These are phyloP conservation scores for Sporothrix protearum DNA, from an alignment of 2,329 filamentous ascomycete species.

Conservation along the genomic window DNA sequence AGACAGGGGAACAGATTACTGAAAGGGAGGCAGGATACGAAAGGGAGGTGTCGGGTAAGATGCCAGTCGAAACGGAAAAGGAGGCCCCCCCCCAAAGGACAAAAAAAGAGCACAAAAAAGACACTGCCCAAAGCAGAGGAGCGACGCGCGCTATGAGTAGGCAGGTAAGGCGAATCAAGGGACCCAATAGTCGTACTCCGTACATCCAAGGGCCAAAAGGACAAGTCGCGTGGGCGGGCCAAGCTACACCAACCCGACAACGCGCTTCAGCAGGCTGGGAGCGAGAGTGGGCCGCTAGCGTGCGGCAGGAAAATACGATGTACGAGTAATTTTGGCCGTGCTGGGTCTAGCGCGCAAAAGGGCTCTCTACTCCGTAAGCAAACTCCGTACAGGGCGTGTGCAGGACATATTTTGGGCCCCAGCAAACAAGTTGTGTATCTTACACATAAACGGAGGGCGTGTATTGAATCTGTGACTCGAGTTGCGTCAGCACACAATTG, in stretches of 20 bases:
- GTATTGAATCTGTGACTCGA: slow-evolving; percentile 12
- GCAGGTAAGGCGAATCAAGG: background rate
- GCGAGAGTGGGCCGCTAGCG: slow-evolving; percentile 7
- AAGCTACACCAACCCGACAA: background rate
- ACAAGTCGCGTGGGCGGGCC: background rate
- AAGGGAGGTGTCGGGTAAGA: slow-evolving; percentile 6
- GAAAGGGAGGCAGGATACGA: slow-evolving; percentile 5
- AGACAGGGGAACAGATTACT: background rate
- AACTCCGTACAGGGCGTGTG: background rate
- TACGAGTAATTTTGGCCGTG: slow-evolving; percentile 1
- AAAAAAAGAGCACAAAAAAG: background rate
- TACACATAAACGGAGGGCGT: background rate
- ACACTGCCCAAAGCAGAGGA: background rate
- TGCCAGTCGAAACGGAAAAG: slow-evolving; percentile 15
- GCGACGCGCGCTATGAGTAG: background rate
- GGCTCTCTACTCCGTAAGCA: too few species aligned
- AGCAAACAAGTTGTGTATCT: background rate
- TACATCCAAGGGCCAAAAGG: slow-evolving; percentile 15
- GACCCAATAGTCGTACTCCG: too few species aligned
- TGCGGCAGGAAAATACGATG: background rate
- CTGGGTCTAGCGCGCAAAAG: background rate
- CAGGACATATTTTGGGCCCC: background rate
- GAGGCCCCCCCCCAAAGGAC: background rate
- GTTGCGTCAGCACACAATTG: slow-evolving; percentile 19
- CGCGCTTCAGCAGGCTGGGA: background rate